These are phyloP conservation scores for Suhomyces yuchorum DNA, from an alignment of 1,139 yeast species.

Conservation along the genomic window DNA sequence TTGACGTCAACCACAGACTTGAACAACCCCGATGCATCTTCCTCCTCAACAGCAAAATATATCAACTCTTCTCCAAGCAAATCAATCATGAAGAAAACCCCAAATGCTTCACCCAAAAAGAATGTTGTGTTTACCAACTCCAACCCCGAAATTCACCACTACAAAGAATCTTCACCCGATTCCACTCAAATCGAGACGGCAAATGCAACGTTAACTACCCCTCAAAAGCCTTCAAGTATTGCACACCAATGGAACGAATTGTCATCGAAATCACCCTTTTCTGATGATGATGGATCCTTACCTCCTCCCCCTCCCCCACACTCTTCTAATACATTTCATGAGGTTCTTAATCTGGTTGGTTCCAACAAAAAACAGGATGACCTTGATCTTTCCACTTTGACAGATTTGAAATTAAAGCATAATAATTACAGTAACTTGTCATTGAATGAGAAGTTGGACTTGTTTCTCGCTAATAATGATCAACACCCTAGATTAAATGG, in stretches of 20 bases:
- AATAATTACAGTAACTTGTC: conserved; percentile 34
- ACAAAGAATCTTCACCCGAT: conserved; percentile 20
- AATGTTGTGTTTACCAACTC: conserved; percentile 40
- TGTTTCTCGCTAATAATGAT: conserved; percentile 28
- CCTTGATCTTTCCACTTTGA: conserved; percentile 25
- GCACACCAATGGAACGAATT: conserved; percentile 32
- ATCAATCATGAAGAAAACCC: conserved; percentile 42
- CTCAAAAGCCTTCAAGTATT: conserved; percentile 10
- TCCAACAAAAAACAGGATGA: conserved; percentile 15
- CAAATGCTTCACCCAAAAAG: conserved; percentile 39
- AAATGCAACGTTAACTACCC: not conserved
- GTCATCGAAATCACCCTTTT: conserved; percentile 12
- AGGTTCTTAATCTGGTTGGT: conserved; percentile 15
- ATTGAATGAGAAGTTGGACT: conserved; percentile 43
- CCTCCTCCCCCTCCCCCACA: conserved; percentile 43
- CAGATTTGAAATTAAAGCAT: conserved; percentile 25
- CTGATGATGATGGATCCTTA: conserved; percentile 28
- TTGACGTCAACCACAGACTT: conserved; percentile 28
- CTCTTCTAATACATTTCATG: conserved; percentile 19
- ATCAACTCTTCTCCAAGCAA: conserved; percentile 37
- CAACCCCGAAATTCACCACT: conserved; percentile 42
- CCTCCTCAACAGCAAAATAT: conserved; percentile 5
- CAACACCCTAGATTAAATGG: conserved; percentile 10
- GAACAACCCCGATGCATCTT: conserved; percentile 12
- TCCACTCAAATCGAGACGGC: conserved; percentile 15